Evolutionary conservation across 768 basidiomycete species (phyloP).

Genomic region (Boletus bicolor): DNA sequence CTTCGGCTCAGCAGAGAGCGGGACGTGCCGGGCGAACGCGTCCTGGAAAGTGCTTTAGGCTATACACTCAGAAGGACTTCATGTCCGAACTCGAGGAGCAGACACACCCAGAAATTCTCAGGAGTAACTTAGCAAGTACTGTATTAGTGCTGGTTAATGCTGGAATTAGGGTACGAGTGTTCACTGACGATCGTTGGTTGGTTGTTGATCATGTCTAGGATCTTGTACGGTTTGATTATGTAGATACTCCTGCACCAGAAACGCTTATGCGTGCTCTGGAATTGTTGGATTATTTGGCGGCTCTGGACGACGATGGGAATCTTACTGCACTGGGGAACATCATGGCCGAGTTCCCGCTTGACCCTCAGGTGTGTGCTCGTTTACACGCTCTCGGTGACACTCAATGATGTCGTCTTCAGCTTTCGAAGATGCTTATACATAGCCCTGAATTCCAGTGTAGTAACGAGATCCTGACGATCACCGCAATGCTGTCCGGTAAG

Average conservation of each 20-base stretch:
- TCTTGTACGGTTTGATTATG: conserved; percentile 83
- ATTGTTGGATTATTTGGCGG: conserved; percentile 86
- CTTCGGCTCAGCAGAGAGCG: conserved; percentile 92
- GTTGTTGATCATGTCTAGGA: conserved; percentile 41
- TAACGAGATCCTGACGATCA: conserved; percentile 92
- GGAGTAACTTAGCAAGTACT: conserved; percentile 90
- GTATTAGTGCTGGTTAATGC: conserved; percentile 93
- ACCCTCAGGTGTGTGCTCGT: conserved; percentile 70
- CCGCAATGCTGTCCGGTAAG: conserved; percentile 92
- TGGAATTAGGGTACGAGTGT: conserved; percentile 67
- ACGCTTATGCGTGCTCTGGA: conserved; percentile 97
- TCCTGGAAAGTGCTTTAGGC: conserved; percentile 94
- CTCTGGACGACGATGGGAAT: conserved; percentile 91
- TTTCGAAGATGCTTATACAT: conserved; percentile 91
- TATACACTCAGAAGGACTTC: conserved; percentile 98
- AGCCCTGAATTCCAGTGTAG: conserved; percentile 96
- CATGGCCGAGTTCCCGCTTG: conserved; percentile 99
- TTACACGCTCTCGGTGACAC: neutral
- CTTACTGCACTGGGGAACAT: conserved; percentile 81
- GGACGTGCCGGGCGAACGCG: conserved; percentile 95
- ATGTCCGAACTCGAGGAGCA: conserved; percentile 95
- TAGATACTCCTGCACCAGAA: conserved; percentile 92
- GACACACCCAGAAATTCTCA: conserved; percentile 93
- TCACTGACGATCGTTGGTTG: neutral
- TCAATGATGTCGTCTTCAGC: conserved; percentile 27